phyloP scores from a whole-genome alignment of 225 moss, liverwort and hornwort species.

The Lunularia cruciata region DNA sequence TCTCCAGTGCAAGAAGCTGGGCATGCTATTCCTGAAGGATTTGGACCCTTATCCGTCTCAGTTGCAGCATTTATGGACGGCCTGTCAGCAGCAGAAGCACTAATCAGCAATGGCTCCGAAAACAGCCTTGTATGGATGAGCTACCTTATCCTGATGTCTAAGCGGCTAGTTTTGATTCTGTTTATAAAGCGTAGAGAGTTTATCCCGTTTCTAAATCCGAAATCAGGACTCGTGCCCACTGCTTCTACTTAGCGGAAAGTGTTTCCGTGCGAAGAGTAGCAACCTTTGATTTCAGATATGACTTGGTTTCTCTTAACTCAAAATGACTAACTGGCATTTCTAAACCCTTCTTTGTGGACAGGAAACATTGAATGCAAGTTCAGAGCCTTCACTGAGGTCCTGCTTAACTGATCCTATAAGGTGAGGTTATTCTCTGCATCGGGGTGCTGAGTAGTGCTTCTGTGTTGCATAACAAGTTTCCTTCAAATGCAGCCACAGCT shows the following conservation, averaged over 20 bases:
- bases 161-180: no score
- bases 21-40: conserved; percentile 76
- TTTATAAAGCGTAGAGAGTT: no score
- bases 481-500: no score
- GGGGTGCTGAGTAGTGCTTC: no score
- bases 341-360: conserved; percentile 20
- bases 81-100: conserved; percentile 65
- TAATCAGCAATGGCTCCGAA: conserved; percentile 53
- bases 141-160: not conserved
- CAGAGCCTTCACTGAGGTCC: conserved; percentile 71
- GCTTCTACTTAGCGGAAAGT: no score
- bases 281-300: no score
- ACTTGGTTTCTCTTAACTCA: no score
- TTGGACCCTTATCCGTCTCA: conserved; percentile 64
- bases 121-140: conserved; percentile 36
- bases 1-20: conserved; percentile 79
- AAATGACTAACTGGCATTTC: no score
- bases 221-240: no score
- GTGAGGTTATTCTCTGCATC: conserved; percentile 50
- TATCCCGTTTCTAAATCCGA: no score
- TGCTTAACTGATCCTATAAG: conserved; percentile 83
- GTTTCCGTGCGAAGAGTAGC: no score
- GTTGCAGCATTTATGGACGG: conserved; percentile 81
- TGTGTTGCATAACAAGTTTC: no score
- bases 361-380: conserved; percentile 61